phyloP scores from a whole-genome alignment of 306 rosid species.

The Purshia tridentata region DNA sequence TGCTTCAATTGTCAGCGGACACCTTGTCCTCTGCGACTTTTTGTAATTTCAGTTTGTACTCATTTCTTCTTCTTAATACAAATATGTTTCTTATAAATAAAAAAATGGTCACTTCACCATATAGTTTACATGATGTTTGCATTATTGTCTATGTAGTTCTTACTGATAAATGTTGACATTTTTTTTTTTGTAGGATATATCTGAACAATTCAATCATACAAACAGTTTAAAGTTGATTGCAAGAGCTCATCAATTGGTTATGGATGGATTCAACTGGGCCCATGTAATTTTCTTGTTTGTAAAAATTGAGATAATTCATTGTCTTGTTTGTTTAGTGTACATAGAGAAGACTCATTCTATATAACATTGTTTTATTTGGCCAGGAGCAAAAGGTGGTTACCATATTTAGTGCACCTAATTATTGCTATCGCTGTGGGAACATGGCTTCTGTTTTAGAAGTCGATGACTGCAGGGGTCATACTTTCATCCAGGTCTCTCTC shows the following conservation, averaged over 20 bases:
- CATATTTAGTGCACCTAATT: constrained; percentile 97
- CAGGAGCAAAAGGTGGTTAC: constrained; percentile 99
- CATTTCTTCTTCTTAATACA: not conserved
- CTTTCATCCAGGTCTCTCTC: constrained; percentile 81
- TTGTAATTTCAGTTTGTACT: not conserved
- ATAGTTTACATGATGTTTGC: not conserved
- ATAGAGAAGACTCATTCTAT: constrained; percentile 10
- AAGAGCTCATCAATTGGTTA: constrained; percentile 98
- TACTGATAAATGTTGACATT: constrained; percentile 17
- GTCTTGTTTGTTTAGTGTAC: constrained; percentile 24
- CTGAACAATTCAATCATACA: constrained; percentile 94
- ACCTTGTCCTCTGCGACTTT: not conserved
- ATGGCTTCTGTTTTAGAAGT: constrained; percentile 99
- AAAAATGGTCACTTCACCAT: not conserved
- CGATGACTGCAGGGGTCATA: constrained; percentile 92
- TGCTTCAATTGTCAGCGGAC: not conserved
- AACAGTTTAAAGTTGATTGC: constrained; percentile 96
- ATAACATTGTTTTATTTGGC: constrained; percentile 37
- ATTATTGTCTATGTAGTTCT: not conserved
- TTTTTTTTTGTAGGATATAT: constrained; percentile 73
- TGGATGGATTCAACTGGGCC: constrained; percentile 99
- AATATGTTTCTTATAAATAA: no score
- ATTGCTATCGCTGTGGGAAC: constrained; percentile 99
- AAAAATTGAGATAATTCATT: constrained; percentile 5
- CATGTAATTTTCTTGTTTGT: constrained; percentile 59